Evolutionary conservation across 805 yeast genomes (phyloP).

Genomic region (Kuraishia piskuri): DNA sequence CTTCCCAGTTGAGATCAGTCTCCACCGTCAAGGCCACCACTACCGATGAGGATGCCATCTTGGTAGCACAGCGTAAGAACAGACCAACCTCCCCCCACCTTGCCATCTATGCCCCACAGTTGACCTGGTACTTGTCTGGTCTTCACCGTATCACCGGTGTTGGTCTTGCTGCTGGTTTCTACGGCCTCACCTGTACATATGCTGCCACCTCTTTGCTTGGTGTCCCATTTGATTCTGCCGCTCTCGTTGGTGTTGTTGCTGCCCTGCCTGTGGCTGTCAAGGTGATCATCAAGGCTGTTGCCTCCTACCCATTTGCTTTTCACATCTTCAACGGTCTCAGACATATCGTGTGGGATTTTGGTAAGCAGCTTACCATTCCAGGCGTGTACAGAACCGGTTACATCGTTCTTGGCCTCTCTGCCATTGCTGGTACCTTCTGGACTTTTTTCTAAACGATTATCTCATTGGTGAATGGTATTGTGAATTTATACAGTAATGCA

Average conservation of each 20-base stretch:
- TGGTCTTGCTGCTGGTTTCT: slow-evolving; percentile 69
- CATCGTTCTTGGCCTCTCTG: slow-evolving; percentile 62
- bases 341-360: slow-evolving; percentile 91
- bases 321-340: slow-evolving; percentile 84
- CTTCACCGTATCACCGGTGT: slow-evolving; percentile 88
- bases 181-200: slow-evolving; percentile 66
- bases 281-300: slow-evolving; percentile 54
- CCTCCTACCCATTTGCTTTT: slow-evolving; percentile 80
- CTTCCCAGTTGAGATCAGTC: slow-evolving; percentile 16
- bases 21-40: slow-evolving; percentile 44
- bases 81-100: slow-evolving; percentile 92
- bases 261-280: slow-evolving; percentile 59
- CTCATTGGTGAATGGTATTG: neutral
- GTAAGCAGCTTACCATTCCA: slow-evolving; percentile 66
- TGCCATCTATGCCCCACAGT: slow-evolving; percentile 83
- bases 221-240: slow-evolving; percentile 41
- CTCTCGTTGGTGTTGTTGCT: slow-evolving; percentile 46
- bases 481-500: neutral
- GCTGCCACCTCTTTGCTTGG: slow-evolving; percentile 66
- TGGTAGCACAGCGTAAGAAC: slow-evolving; percentile 73
- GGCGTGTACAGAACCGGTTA: slow-evolving; percentile 94
- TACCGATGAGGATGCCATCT: slow-evolving; percentile 57
- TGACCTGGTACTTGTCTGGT: slow-evolving; percentile 74
- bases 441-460: neutral
- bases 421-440: slow-evolving; percentile 41